Conservation (phyloP, 352 stramenopile species). For the Globisporangium apiculatum region DNA sequence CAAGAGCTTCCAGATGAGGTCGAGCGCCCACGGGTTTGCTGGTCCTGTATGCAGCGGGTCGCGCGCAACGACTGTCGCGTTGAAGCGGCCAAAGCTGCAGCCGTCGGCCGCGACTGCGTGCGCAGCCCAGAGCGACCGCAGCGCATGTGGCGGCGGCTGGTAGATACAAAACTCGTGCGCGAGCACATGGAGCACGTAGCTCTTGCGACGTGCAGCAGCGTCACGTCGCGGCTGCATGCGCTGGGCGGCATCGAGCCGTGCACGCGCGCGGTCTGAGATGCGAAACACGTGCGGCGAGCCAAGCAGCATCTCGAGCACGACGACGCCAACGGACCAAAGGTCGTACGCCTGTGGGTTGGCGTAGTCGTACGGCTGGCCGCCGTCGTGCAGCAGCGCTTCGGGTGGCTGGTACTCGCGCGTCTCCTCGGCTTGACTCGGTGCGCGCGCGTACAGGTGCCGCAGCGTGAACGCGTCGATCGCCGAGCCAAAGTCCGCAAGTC, state of each 20-base stretch:
- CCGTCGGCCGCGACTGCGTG: conserved; percentile 71
- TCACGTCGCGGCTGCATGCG: conserved; percentile 1
- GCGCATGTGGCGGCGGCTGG: conserved; percentile 44
- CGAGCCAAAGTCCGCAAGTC: conserved; percentile 85
- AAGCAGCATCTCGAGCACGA: conserved; percentile 94
- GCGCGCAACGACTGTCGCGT: conserved; percentile 83
- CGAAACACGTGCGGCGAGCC: conserved; percentile 88
- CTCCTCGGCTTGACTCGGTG: conserved; percentile 87
- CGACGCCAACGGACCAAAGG: conserved; percentile 91
- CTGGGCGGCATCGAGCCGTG: conserved; percentile 73
- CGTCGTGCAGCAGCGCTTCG: conserved; percentile 78
- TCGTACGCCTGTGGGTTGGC: conserved; percentile 73
- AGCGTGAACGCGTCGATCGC: conserved; percentile 77
- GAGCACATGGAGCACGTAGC: conserved; percentile 71
- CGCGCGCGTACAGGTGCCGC: conserved; percentile 62
- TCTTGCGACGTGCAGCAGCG: conserved; percentile 22
- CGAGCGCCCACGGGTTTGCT: conserved; percentile 66
- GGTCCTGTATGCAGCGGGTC: conserved; percentile 90
- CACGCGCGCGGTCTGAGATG: conserved; percentile 81
- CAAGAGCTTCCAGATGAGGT: conserved; percentile 93
- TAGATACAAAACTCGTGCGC: conserved; percentile 85
- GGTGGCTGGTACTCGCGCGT: conserved; percentile 94
- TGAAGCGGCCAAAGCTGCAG: conserved; percentile 89
- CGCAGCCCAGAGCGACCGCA: conserved; percentile 50
- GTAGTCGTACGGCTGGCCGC: conserved; percentile 54